A percentile compares a stretch with the other conserved stretches of the same genome.
phyloP scores from a whole-genome alignment of 257 asterid genomes.

The Parsonsia alboflavescens region DNA sequence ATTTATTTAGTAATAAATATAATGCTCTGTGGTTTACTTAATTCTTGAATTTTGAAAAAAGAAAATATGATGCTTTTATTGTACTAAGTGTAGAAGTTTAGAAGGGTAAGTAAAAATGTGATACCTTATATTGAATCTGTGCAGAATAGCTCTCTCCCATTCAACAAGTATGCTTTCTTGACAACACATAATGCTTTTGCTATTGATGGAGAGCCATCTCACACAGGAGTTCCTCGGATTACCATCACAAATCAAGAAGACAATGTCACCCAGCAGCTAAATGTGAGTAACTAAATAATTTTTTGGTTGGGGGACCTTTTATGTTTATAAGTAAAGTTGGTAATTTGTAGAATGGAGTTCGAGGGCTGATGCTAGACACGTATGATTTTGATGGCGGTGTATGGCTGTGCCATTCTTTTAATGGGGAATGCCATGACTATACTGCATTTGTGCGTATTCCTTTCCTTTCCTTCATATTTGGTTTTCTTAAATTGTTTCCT shows the following conservation, averaged over 20 bases:
- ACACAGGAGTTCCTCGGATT: slow-evolving; percentile 44
- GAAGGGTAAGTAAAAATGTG: too few relatives aligned
- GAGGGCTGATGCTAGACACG: slow-evolving; percentile 80
- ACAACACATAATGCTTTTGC: slow-evolving; percentile 83
- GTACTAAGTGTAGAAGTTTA: too few relatives aligned
- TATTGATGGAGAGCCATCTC: slow-evolving; percentile 47
- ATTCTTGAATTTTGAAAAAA: too few relatives aligned
- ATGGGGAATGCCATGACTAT: slow-evolving; percentile 66
- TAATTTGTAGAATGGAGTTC: slow-evolving; percentile 63
- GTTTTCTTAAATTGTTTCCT: neutral
- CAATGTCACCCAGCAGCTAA: slow-evolving; percentile 60
- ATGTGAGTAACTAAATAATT: slow-evolving; percentile 27
- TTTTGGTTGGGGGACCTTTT: neutral
- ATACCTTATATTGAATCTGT: neutral
- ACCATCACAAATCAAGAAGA: slow-evolving; percentile 79
- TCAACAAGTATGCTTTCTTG: slow-evolving; percentile 76
- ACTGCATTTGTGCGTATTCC: slow-evolving; percentile 58
- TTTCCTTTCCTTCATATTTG: too few relatives aligned
- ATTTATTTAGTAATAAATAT: too few relatives aligned
- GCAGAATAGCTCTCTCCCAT: slow-evolving; percentile 76
- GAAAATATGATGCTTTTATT: too few relatives aligned
- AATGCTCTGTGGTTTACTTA: too few relatives aligned
- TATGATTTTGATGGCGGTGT: slow-evolving; percentile 67
- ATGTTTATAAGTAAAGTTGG: neutral
- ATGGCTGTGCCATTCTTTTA: slow-evolving; percentile 87